Base-by-base conservation (phyloP, 306 rosid genomes). In the Cicer bijugum region DNA sequence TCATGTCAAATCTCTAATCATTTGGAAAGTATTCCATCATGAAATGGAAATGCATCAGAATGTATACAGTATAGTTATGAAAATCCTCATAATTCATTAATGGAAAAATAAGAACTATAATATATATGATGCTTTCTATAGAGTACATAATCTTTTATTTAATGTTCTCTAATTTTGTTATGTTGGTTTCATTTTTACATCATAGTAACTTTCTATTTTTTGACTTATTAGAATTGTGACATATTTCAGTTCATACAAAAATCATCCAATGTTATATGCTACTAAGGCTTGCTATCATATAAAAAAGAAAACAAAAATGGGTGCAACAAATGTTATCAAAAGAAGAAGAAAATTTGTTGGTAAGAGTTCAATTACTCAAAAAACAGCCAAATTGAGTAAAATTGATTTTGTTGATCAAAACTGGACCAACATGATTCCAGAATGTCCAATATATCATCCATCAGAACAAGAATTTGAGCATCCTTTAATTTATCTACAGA, bases 381-480 rank as follows among this genome's bases (percentile, higher is more conserved):
- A 16, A 17, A 0, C 17, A 16, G 17, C 67, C 6, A 63, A 83
- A 56, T 15, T 38, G 46, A 11, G 59, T 37, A 56, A 69, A 16
- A 55, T 57, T 19, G 76, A 79, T 39, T 42, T 75, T 40, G 42
- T 10, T 3, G 71, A 80, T 17, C 45, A 39, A 39, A 77, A 69
- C 42, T 84, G 85, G 88, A 75, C 67, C 15, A 59, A 71, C 43
- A 58, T 23, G 56, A 78, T 81, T 62, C 76, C 68, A 12, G 70
- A 58, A 9, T 84, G 88, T 71, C 88, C 85, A 0, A 51, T 61
- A 1, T 84, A 70, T 28, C 43, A 15, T 17, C 88, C 88, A 78
- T 74, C 88, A 47, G 60, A 81, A 10, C 63, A 74, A 4, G 83
- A 75, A 52, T 84, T 78, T 52, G 81, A 78, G 61, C 70, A 84